Base-by-base conservation (phyloP, 352 stramenopile genomes). In the Pythium aphanidermatum region DNA sequence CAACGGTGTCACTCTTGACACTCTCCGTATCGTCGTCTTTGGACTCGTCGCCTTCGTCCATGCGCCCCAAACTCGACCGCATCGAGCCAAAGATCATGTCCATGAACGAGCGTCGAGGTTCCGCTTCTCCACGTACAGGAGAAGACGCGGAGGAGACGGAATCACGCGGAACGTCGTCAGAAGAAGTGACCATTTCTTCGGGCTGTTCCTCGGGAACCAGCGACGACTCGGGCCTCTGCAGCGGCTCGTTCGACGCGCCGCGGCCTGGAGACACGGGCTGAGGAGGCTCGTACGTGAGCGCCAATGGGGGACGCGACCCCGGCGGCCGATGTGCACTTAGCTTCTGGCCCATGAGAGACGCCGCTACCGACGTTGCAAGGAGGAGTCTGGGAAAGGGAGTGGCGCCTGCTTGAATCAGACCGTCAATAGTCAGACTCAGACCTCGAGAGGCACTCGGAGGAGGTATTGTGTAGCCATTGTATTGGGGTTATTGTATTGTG, bases 21-120 rank as follows among this genome's bases (percentile, higher is more conserved):
- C 53, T 43, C 7, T 10, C 17, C 26, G 25, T 4, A 12, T 31
- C 33, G 11, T 24, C 20, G 7, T 27, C 26, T 8, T 36, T 17
- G 20, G 21, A 32, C 24, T 29, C 17, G 29, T n/a, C 13, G 35
- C 34, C 21, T 25, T 51, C 43, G 42, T 50, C 35, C 12, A 46
- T 39, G 28, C 25, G 31, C 32, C 14, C 35, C 16, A 51, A 27
- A 43, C 34, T 58, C 27, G 50, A 35, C 2, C 50, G 41, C 35
- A 10, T 16, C 29, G 42, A 16, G 23, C 34, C 33, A 25, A 53
- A 47, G 25, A 51, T 17, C 27, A 23, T 24, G 21, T 29, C 13
- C 12, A 45, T 26, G n/a, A 51, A 25, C 51, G 51, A 48, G 23
- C 51, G 51, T 12, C 51, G 51, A n/a, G 41, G 42, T 9, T 6